These are phyloP conservation scores for Suillus weaverae DNA, from an alignment of 768 basidiomycete species.

Conservation along the genomic window DNA sequence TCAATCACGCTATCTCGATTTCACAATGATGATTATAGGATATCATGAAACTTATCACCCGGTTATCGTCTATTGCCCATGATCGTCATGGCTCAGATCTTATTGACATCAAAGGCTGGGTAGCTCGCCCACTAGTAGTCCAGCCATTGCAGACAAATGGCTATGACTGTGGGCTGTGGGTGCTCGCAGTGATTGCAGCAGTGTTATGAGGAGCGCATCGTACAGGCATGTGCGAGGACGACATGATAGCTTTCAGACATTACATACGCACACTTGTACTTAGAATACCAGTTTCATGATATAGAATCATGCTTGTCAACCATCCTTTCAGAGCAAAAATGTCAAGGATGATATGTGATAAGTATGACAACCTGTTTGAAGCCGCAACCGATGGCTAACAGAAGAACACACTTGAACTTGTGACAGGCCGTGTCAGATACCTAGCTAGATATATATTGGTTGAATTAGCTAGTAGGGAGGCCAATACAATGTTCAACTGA, in stretches of 20 bases:
- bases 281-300: conserved; percentile 4
- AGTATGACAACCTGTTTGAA: no score
- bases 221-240: conserved; percentile 14
- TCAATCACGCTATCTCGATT: neutral
- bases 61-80: neutral
- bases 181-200: neutral
- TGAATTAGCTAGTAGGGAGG: no score
- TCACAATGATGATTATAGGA: neutral
- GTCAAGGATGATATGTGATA: no score
- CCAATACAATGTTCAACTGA: no score
- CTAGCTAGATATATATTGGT: no score
- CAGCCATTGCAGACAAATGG: conserved; percentile 1
- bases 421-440: no score
- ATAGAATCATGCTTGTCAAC: no score
- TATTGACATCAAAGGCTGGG: conserved; percentile 8
- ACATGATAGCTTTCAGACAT: conserved; percentile 12
- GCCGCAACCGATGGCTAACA: no score
- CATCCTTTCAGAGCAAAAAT: no score
- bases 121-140: neutral
- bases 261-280: conserved; percentile 6
- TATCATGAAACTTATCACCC: conserved; percentile 9
- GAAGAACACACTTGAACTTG: no score
- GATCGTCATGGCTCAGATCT: neutral
- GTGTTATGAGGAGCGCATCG: neutral
- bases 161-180: conserved; percentile 5